A percentile compares a stretch with the other conserved stretches of the same genome.
Conservation (phyloP, 306 rosid genomes). For the Inga laurina region DNA sequence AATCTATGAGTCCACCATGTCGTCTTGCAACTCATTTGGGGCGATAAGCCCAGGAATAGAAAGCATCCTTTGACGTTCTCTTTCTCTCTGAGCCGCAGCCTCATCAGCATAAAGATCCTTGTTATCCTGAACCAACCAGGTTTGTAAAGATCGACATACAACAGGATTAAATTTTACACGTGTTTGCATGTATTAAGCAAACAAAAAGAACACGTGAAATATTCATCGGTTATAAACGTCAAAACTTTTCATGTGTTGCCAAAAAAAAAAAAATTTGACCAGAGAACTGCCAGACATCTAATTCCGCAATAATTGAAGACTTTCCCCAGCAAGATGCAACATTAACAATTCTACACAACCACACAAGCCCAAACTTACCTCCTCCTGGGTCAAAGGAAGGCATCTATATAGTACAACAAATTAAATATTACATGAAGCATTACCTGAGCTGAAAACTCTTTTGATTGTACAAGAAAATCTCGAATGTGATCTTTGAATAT, state of each 20-base stretch:
- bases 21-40: conserved; percentile 95
- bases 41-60: conserved; percentile 97
- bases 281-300: background rate
- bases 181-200: background rate
- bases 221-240: background rate
- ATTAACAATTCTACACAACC: background rate
- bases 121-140: conserved; percentile 64
- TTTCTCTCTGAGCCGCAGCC: conserved; percentile 94
- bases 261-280: background rate
- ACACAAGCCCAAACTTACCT: background rate
- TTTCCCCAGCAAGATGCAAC: background rate
- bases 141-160: background rate
- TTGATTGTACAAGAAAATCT: conserved; percentile 91
- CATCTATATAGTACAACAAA: conserved; percentile 1
- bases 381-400: background rate
- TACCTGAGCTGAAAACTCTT: conserved; percentile 99
- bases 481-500: conserved; percentile 80
- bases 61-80: conserved; percentile 94
- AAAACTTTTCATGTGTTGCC: background rate
- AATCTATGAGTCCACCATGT: conserved; percentile 86
- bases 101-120: conserved; percentile 97
- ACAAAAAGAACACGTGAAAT: background rate
- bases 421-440: background rate
- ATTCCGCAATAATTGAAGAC: background rate
- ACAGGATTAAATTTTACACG: background rate